Evolutionary conservation across 345 rosid species (phyloP).

Genomic region (Nephelium lappaceum): DNA sequence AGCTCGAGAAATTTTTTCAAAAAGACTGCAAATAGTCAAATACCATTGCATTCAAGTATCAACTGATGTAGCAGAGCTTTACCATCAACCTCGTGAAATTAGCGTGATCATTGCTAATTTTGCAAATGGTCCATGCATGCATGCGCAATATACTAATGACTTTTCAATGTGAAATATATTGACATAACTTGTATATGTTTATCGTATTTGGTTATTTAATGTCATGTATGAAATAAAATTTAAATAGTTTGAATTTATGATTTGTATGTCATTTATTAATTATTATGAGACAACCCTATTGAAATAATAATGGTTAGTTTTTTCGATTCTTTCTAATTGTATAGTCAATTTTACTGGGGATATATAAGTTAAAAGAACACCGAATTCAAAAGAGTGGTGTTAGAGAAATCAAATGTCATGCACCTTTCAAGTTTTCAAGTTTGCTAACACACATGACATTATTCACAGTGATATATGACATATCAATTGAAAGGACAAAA

Average conservation of each 20-base stretch:
- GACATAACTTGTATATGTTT: too few species aligned
- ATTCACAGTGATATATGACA: background rate
- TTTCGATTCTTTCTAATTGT: background rate
- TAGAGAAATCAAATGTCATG: background rate
- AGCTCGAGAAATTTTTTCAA: conserved; percentile 31
- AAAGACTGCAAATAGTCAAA: too few species aligned
- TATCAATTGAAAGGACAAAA: background rate
- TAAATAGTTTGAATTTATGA: background rate
- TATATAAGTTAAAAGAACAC: background rate
- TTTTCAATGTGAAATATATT: too few species aligned
- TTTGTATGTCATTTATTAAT: background rate
- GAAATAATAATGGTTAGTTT: background rate
- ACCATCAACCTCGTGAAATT: too few species aligned
- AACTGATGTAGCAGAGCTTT: too few species aligned
- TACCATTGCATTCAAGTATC: conserved; percentile 14
- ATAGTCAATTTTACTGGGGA: background rate
- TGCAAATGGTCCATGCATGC: too few species aligned
- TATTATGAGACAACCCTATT: background rate
- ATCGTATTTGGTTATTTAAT: too few species aligned
- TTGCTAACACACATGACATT: background rate
- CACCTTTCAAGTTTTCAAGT: background rate
- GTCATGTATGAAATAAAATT: too few species aligned
- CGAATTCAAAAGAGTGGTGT: background rate
- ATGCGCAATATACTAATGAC: too few species aligned
- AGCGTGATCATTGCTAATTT: background rate